Base-by-base conservation (phyloP, 2,329 filamentous ascomycete species). In the Fusarium secorum region DNA sequence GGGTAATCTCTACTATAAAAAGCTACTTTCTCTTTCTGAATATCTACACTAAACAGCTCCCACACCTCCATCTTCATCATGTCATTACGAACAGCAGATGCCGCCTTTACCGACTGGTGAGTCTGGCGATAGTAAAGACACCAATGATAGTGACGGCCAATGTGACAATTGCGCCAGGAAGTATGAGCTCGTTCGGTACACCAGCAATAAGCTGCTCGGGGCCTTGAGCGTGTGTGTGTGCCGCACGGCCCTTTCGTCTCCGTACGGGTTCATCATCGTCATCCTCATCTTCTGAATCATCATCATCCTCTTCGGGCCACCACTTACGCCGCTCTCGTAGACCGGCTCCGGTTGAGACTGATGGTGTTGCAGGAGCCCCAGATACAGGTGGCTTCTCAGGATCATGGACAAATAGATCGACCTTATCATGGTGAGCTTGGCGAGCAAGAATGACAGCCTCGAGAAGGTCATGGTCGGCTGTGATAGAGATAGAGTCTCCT, bases 401-500 rank as follows among this genome's bases (percentile, higher is more conserved):
- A 76, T 99, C 93, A 79, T 99, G 96, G 17, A 98, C 95, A 76
- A 97, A 98, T 20, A 99, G 87, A 77, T 99, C 96, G 24, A 99
- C 96, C 86, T 99, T 99, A 74, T 98, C 96, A 48, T 90, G 90
- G 74, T 86, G 89, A 48, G 88, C 87, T 64, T 92, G 90, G 66
- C 93, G 91, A 8, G 95, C 93, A 32, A 98, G 87, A 24, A 91
- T 86, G 73, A 99, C 93, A 4, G 96, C 94, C 81, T 99, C 96
- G 4, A 96, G 83, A 44, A 99, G 87, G 79, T 99, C 96, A 72
- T 95, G 91, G 78, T 98, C 94, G 0, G 95, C 97, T 15, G 96
- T 99, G 79, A 99, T 97, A 42, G 95, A 97, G 20, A 99, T 94
- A 1, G 93, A 95, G 79, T 99, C 96, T 61, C 96, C 95, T 79